These are phyloP conservation scores for Geoglossum glabrum DNA, from an alignment of 495 filamentous ascomycete genomes.

Conservation along the genomic window DNA sequence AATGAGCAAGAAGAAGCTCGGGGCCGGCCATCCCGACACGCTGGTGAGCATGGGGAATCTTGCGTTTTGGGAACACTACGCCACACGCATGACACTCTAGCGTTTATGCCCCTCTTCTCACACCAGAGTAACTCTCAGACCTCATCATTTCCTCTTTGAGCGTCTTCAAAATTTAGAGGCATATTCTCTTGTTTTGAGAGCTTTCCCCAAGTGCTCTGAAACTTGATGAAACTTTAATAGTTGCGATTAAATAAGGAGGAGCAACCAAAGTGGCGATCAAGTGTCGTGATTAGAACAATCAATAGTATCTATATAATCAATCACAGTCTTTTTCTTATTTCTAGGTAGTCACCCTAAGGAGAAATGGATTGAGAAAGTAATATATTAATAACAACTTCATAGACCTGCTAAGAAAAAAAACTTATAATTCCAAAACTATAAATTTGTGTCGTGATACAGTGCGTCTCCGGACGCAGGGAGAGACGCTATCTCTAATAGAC, in stretches of 20 bases:
- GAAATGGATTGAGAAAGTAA: neutral
- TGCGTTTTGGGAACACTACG: no score
- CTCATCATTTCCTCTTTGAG: neutral
- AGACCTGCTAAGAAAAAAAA: neutral
- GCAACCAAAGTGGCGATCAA: neutral
- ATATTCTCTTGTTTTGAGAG: neutral
- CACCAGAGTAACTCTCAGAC: neutral
- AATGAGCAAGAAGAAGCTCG: no score
- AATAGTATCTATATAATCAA: neutral
- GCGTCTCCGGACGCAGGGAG: neutral
- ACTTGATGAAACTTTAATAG: constrained; percentile 1
- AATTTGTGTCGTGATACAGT: neutral
- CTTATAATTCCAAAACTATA: neutral
- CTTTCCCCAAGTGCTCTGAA: neutral
- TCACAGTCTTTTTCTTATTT: neutral
- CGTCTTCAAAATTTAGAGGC: constrained; percentile 1
- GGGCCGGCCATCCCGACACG: no score
- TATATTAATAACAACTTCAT: neutral
- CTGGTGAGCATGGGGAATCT: no score
- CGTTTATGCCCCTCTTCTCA: neutral
- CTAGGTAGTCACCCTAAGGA: neutral
- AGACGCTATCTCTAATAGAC: constrained; percentile 10
- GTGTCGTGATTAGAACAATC: neutral
- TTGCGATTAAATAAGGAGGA: neutral
- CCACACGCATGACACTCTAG: no score